Conservation (phyloP, 2,329 filamentous ascomycete species). For the Neofusicoccum kwambonambiense region DNA sequence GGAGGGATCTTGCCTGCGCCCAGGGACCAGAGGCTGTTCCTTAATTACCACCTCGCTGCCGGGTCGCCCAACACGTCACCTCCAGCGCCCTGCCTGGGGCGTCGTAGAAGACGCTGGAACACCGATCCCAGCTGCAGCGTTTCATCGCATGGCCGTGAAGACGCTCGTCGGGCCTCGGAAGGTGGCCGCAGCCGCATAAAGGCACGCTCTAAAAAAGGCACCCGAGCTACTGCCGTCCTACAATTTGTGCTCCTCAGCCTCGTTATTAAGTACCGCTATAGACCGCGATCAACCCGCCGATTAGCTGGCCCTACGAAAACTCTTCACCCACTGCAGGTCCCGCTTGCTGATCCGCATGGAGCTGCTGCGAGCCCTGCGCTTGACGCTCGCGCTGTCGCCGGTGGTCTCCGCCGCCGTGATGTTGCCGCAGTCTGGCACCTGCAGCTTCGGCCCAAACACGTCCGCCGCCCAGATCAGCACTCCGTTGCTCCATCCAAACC, state of each 20-base stretch:
- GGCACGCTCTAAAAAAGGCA: background rate
- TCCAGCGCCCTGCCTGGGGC: background rate
- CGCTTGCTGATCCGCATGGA: constrained; percentile 15
- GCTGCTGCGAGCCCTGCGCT: constrained; percentile 4
- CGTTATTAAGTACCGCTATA: background rate
- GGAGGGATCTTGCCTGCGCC: constrained; percentile 8
- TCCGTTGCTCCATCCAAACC: constrained; percentile 70
- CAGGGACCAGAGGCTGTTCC: background rate
- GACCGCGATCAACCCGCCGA: background rate
- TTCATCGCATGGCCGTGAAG: background rate
- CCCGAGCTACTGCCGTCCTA: background rate
- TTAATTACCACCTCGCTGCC: background rate
- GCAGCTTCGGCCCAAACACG: constrained; percentile 57
- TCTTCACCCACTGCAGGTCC: constrained; percentile 15
- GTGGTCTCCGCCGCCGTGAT: constrained; percentile 2
- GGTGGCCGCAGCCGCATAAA: background rate
- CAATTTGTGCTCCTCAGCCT: background rate
- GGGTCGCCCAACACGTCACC: background rate
- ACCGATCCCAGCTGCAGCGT: background rate
- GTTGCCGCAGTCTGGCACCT: constrained; percentile 48
- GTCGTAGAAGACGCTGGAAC: background rate
- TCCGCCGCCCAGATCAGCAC: constrained; percentile 67
- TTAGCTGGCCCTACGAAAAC: background rate
- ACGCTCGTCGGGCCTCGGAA: background rate
- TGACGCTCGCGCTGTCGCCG: background rate